phyloP scores from a whole-genome alignment of 2,329 filamentous ascomycete genomes.

The Endothia cerciana region DNA sequence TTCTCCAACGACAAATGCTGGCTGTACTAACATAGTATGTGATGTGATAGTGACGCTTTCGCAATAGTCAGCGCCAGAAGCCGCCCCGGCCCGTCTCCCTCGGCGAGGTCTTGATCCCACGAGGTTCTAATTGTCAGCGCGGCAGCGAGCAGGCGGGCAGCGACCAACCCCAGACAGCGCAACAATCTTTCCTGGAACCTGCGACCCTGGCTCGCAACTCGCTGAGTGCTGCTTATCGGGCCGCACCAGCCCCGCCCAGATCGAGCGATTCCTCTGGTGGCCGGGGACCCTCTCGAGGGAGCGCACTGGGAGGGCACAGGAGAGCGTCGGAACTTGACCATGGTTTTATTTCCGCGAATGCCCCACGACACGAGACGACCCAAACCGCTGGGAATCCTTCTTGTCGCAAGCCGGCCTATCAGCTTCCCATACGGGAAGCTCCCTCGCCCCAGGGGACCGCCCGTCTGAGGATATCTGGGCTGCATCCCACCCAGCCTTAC shows the following conservation, averaged over 20 bases:
- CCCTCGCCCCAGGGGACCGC: background rate
- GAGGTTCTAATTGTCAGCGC: slow-evolving; percentile 3
- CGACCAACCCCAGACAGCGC: background rate
- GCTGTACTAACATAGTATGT: too few species aligned
- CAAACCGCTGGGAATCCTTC: slow-evolving; percentile 5
- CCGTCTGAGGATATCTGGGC: background rate
- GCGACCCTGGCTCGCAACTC: too few species aligned
- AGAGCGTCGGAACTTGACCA: background rate
- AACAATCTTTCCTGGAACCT: background rate
- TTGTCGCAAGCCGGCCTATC: background rate
- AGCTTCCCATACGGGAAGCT: slow-evolving; percentile 8
- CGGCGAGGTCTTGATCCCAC: background rate
- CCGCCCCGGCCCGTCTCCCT: too few species aligned
- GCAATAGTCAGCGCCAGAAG: background rate
- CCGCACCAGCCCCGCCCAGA: background rate
- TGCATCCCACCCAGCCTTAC: background rate
- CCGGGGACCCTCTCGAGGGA: background rate
- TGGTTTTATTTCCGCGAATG: background rate
- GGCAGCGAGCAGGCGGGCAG: background rate
- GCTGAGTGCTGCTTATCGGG: background rate
- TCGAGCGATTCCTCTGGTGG: background rate
- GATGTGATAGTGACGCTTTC: background rate
- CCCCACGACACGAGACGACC: background rate
- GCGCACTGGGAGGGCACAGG: background rate
- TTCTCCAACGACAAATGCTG: background rate